phyloP scores from a whole-genome alignment of 768 basidiomycete genomes.

The Leccinellum luteum region DNA sequence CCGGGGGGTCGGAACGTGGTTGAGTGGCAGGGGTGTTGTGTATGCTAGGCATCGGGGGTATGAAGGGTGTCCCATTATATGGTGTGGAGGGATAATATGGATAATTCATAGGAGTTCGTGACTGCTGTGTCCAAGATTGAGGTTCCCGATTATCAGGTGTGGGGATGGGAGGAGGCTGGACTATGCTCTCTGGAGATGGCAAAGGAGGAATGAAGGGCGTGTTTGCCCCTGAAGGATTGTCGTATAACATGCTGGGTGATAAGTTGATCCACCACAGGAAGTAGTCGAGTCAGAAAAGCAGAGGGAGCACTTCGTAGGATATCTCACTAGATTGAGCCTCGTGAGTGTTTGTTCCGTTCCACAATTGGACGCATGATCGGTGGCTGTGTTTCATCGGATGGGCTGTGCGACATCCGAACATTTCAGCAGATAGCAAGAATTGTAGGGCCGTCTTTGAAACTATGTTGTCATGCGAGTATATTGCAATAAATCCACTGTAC shows the following conservation, averaged over 20 bases:
- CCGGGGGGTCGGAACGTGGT: slow-evolving; percentile 26
- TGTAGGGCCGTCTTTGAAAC: no score
- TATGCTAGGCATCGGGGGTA: slow-evolving; percentile 33
- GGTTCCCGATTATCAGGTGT: slow-evolving; percentile 25
- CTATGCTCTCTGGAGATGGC: slow-evolving; percentile 33
- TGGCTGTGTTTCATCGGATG: slow-evolving; percentile 20
- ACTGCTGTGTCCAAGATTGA: slow-evolving; percentile 35
- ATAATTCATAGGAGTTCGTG: slow-evolving; percentile 35
- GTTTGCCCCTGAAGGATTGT: slow-evolving; percentile 29
- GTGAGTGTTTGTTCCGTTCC: slow-evolving; percentile 3
- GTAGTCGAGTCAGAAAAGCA: slow-evolving; percentile 17
- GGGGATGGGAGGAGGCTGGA: slow-evolving; percentile 37
- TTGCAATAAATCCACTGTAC: background rate
- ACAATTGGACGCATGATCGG: slow-evolving; percentile 15
- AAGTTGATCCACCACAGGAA: slow-evolving; percentile 21
- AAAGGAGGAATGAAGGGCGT: slow-evolving; percentile 42
- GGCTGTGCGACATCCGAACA: background rate
- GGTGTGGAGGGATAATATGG: slow-evolving; percentile 40
- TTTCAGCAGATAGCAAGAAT: no score
- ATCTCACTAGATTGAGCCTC: slow-evolving; percentile 5
- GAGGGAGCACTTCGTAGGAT: slow-evolving; percentile 17
- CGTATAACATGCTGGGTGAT: slow-evolving; percentile 29
- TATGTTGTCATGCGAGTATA: no score
- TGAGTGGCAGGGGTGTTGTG: slow-evolving; percentile 25
- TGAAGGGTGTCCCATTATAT: slow-evolving; percentile 37